Conservation (phyloP, 2,329 filamentous ascomycete species). For the Zymoseptoria brevis region DNA sequence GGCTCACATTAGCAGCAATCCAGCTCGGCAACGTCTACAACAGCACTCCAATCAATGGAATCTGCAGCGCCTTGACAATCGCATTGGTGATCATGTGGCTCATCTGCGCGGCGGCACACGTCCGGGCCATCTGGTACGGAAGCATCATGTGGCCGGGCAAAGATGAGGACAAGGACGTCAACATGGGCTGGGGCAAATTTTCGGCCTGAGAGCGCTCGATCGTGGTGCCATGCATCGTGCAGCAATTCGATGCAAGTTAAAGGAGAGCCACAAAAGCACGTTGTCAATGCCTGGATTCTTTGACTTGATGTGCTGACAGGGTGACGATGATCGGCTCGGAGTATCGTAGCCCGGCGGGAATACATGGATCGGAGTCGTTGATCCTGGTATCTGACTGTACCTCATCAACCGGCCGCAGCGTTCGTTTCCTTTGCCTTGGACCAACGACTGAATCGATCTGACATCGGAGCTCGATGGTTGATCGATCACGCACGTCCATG, state of each 20-base stretch:
- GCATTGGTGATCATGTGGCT: slow-evolving; percentile 49
- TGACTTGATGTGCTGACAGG: neutral
- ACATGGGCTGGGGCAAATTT: slow-evolving; percentile 12
- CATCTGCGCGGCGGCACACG: slow-evolving; percentile 43
- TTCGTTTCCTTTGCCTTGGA: too few relatives aligned
- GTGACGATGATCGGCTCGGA: too few relatives aligned
- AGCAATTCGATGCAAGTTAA: too few relatives aligned
- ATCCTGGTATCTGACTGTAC: neutral
- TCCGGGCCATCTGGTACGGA: slow-evolving; percentile 43
- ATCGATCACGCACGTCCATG: too few relatives aligned
- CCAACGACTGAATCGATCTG: too few relatives aligned
- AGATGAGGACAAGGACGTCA: slow-evolving; percentile 48
- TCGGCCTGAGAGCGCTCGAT: slow-evolving; percentile 2
- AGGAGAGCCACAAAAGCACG: too few relatives aligned
- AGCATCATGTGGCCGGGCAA: slow-evolving; percentile 52
- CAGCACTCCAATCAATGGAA: slow-evolving; percentile 46
- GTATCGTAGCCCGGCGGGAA: neutral
- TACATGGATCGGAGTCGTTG: neutral
- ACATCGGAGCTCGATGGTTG: too few relatives aligned
- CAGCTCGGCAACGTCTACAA: slow-evolving; percentile 47
- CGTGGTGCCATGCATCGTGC: too few relatives aligned
- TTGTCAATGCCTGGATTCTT: too few relatives aligned
- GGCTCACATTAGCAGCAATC: slow-evolving; percentile 53
- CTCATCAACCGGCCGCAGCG: too few relatives aligned
- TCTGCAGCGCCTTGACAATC: slow-evolving; percentile 50